Percentiles rank a stretch among this genome's conserved stretches.
phyloP scores from a whole-genome alignment of 2,329 filamentous ascomycete genomes.

The Coniella vitis region DNA sequence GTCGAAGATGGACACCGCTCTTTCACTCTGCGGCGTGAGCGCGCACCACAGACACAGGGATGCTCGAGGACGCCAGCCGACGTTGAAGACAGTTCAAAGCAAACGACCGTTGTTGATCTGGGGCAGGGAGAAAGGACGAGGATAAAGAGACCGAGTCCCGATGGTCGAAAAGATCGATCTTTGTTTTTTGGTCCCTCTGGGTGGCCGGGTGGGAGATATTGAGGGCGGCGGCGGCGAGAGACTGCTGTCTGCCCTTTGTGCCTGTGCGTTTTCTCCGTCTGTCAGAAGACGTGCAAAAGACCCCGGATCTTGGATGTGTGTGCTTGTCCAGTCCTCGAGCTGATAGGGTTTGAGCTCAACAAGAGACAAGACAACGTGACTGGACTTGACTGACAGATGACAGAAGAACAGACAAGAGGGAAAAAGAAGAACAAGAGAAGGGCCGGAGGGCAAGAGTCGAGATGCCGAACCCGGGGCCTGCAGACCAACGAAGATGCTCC shows the following conservation, averaged over 20 bases:
- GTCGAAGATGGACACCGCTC: slow-evolving; percentile 35
- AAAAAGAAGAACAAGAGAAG: slow-evolving; percentile 21
- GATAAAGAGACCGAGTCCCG: too few relatives aligned
- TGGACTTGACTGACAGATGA: neutral
- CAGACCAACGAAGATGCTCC: slow-evolving; percentile 8
- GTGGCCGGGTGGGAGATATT: too few relatives aligned
- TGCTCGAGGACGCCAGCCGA: slow-evolving; percentile 18
- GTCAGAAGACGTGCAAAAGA: too few relatives aligned
- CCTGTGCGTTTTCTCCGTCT: neutral
- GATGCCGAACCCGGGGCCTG: slow-evolving; percentile 9
- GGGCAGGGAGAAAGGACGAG: slow-evolving; percentile 21
- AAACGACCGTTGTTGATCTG: slow-evolving; percentile 19
- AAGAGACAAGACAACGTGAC: slow-evolving; percentile 20
- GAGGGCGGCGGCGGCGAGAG: too few relatives aligned
- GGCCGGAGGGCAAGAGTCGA: slow-evolving; percentile 9
- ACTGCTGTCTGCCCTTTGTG: too few relatives aligned
- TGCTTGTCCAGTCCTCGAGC: slow-evolving; percentile 4
- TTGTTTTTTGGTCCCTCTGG: too few relatives aligned
- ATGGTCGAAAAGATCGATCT: too few relatives aligned
- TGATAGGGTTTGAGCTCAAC: slow-evolving; percentile 26
- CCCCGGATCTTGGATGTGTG: slow-evolving; percentile 10
- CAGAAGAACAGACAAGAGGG: slow-evolving; percentile 23
- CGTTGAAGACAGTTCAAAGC: slow-evolving; percentile 28
- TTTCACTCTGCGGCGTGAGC: slow-evolving; percentile 24
- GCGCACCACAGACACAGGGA: slow-evolving; percentile 7